Percentiles rank a stretch among this genome's conserved stretches.
Evolutionary conservation across 139 green algal species (phyloP).

Genomic region (Eudorina sp.): DNA sequence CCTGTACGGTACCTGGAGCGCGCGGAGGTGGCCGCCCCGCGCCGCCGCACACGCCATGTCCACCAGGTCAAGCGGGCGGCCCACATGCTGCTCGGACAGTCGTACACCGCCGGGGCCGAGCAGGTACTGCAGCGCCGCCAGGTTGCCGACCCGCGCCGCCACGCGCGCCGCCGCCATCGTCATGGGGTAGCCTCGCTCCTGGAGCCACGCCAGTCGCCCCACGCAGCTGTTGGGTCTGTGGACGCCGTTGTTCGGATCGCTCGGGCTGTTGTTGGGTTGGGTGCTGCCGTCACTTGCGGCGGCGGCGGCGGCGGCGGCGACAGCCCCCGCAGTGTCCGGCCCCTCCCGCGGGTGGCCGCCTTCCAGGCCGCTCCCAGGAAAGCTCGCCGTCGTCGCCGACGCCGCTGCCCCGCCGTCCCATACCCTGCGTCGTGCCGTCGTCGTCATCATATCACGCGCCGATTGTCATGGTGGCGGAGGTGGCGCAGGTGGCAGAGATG

Average conservation of each 20-base stretch:
- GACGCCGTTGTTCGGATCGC: neutral
- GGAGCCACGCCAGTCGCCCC: constrained; percentile 9
- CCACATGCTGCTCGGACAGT: neutral
- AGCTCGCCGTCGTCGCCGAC: too few relatives aligned
- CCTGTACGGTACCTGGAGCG: neutral
- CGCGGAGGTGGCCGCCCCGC: neutral
- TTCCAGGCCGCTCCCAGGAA: too few relatives aligned
- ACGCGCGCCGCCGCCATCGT: neutral
- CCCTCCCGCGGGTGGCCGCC: too few relatives aligned
- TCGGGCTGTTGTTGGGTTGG: neutral
- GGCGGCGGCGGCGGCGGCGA: neutral
- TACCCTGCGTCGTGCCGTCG: too few relatives aligned
- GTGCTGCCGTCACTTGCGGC: neutral
- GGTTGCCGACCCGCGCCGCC: neutral
- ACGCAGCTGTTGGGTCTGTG: neutral
- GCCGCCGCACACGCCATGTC: neutral
- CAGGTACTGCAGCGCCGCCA: neutral
- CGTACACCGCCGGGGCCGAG: neutral
- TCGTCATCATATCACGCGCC: too few relatives aligned
- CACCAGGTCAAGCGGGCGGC: neutral
- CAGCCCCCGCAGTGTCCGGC: neutral
- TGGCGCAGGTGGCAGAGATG: too few relatives aligned
- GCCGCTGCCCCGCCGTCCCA: too few relatives aligned
- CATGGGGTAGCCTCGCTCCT: neutral
- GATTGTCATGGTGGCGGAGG: too few relatives aligned